These are phyloP conservation scores for Alternaria consortialis DNA, from an alignment of 2,329 filamentous ascomycete species.

Conservation along the genomic window DNA sequence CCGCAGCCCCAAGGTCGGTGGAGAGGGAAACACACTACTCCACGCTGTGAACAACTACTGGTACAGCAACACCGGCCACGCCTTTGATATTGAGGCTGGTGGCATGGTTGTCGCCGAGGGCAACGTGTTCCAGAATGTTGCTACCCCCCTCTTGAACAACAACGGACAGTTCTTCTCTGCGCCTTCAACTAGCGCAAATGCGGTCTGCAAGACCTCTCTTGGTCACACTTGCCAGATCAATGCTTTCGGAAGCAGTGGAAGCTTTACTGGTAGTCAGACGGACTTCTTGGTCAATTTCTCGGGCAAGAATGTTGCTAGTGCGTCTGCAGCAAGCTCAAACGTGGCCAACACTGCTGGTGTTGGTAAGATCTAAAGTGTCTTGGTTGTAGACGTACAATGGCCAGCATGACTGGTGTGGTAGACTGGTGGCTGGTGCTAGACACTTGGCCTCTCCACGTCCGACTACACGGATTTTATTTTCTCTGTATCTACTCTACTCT, in stretches of 20 bases:
- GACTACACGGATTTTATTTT: neutral
- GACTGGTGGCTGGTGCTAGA: neutral
- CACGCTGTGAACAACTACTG: conserved; percentile 32
- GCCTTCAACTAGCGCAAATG: neutral
- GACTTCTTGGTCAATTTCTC: conserved; percentile 15
- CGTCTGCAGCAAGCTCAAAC: conserved; percentile 2
- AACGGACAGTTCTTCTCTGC: conserved; percentile 12
- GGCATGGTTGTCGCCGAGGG: conserved; percentile 21
- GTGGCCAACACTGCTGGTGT: conserved; percentile 20
- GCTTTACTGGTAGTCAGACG: conserved; percentile 10
- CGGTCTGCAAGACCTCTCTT: conserved; percentile 10
- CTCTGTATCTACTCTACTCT: neutral
- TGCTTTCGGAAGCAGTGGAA: conserved; percentile 7
- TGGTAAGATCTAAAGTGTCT: conserved; percentile 18
- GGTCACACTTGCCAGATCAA: conserved; percentile 19
- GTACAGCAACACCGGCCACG: conserved; percentile 23
- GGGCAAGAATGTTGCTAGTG: conserved; percentile 13
- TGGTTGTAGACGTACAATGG: neutral
- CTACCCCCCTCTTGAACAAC: conserved; percentile 5
- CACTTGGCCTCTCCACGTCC: neutral
- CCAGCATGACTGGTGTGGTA: neutral
- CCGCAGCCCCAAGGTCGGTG: conserved; percentile 26
- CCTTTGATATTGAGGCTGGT: conserved; percentile 19
- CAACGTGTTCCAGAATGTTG: conserved; percentile 25
- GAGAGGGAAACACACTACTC: conserved; percentile 14